Conservation (phyloP, 1,284 basidiomycete species). For the Earliella scabrosa region DNA sequence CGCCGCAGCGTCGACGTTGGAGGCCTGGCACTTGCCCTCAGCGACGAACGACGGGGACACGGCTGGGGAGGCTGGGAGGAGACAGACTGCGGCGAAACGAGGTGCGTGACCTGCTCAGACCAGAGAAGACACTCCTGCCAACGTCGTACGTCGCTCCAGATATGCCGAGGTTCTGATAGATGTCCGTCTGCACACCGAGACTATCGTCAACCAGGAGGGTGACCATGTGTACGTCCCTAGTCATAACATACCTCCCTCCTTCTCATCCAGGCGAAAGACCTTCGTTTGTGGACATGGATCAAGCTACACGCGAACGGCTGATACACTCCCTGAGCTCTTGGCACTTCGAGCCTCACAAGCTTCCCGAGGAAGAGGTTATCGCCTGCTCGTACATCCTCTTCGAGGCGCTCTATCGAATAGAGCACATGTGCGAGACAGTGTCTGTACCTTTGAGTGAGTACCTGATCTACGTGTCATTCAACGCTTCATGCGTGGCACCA, state of each 20-base stretch:
- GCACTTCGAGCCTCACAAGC: constrained; percentile 86
- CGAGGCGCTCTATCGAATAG: constrained; percentile 70
- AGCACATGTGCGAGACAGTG: constrained; percentile 73
- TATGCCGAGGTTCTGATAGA: constrained; percentile 82
- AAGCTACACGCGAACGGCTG: constrained; percentile 51
- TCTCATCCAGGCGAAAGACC: constrained; percentile 28
- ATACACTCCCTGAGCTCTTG: constrained; percentile 76
- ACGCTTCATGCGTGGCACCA: not conserved
- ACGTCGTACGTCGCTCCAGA: constrained; percentile 31
- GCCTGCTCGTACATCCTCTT: constrained; percentile 83
- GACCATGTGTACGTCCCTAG: constrained; percentile 45
- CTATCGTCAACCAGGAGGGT: constrained; percentile 66
- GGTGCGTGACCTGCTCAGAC: constrained; percentile 46
- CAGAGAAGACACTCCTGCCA: constrained; percentile 3
- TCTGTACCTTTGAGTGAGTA: constrained; percentile 70
- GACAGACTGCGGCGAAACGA: constrained; percentile 55
- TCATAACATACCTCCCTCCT: constrained; percentile 31
- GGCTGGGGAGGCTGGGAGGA: constrained; percentile 77
- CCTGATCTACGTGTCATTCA: not conserved
- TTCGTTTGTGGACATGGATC: constrained; percentile 35
- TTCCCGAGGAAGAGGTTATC: constrained; percentile 81
- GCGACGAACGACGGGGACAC: constrained; percentile 62
- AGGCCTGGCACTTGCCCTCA: constrained; percentile 79
- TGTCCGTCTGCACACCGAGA: constrained; percentile 80
- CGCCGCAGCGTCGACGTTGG: constrained; percentile 85